Conservation (phyloP, 257 asterid species). For the Gentiana dahurica region DNA sequence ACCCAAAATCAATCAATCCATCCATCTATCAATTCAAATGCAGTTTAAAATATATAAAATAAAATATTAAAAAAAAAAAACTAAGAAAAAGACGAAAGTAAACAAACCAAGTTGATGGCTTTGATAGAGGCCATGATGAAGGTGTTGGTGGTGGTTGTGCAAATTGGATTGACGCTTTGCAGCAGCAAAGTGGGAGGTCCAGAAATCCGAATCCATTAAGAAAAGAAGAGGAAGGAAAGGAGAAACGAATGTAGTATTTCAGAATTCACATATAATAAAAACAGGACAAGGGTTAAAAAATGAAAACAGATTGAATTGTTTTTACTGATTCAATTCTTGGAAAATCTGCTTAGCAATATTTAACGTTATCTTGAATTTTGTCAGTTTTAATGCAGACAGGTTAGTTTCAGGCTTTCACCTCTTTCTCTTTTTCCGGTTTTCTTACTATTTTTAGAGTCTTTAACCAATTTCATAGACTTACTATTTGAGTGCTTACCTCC, state of each 20-base stretch:
- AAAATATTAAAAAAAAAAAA: not conserved
- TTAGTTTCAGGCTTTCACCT: too few relatives aligned
- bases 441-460: too few relatives aligned
- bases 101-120: constrained; percentile 51
- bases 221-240: not conserved
- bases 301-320: too few relatives aligned
- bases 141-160: constrained; percentile 37
- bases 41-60: not conserved
- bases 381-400: not conserved
- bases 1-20: too few relatives aligned
- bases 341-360: not conserved
- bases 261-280: constrained; percentile 7
- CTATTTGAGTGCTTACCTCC: too few relatives aligned
- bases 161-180: constrained; percentile 65
- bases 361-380: not conserved
- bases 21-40: too few relatives aligned
- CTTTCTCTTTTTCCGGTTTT: too few relatives aligned
- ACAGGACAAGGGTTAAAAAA: not conserved
- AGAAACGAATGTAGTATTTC: constrained; percentile 6
- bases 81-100: not conserved
- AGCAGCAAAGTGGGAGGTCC: constrained; percentile 66
- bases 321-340: too few relatives aligned
- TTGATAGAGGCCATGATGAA: constrained; percentile 12
- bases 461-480: too few relatives aligned
- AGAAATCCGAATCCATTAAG: constrained; percentile 69